Conservation (phyloP, 768 basidiomycete species). For the Tricholoma hemisulphureum region DNA sequence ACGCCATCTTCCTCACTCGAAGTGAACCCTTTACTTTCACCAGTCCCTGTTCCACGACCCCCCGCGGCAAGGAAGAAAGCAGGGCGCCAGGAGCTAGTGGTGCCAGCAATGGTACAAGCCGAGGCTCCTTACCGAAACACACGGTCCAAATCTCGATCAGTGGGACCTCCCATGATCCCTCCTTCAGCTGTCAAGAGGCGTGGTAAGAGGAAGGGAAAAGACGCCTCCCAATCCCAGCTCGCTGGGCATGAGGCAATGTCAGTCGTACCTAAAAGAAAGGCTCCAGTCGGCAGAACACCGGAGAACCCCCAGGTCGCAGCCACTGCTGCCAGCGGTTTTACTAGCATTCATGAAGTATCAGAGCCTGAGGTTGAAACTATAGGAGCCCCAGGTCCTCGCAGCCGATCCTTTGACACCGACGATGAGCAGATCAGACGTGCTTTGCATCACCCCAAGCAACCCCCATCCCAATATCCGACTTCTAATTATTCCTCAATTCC, state of each 20-base stretch:
- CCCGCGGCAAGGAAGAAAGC: neutral
- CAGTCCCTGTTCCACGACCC: neutral
- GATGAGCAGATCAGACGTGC: constrained; percentile 24
- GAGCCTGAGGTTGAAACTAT: neutral
- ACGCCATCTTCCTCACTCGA: neutral
- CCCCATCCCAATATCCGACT: neutral
- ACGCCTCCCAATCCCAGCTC: neutral
- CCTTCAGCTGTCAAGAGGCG: neutral
- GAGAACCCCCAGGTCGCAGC: constrained; percentile 23
- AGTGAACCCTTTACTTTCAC: neutral
- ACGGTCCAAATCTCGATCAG: constrained; percentile 32
- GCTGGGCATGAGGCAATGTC: constrained; percentile 2
- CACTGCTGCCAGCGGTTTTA: constrained; percentile 8
- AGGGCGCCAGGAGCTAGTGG: neutral
- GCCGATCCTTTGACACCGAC: constrained; percentile 25
- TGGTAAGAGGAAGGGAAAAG: neutral
- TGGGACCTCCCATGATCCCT: constrained; percentile 22
- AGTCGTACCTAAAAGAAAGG: neutral
- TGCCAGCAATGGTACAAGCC: neutral
- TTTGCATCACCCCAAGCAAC: constrained; percentile 5
- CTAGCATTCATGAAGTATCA: constrained; percentile 1
- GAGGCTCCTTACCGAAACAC: constrained; percentile 34
- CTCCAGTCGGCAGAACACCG: constrained; percentile 6
- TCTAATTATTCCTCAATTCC: neutral
- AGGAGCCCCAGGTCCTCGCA: neutral